phyloP scores from a whole-genome alignment of 2,329 filamentous ascomycete species.

The Paraphaeosphaeria minitans region DNA sequence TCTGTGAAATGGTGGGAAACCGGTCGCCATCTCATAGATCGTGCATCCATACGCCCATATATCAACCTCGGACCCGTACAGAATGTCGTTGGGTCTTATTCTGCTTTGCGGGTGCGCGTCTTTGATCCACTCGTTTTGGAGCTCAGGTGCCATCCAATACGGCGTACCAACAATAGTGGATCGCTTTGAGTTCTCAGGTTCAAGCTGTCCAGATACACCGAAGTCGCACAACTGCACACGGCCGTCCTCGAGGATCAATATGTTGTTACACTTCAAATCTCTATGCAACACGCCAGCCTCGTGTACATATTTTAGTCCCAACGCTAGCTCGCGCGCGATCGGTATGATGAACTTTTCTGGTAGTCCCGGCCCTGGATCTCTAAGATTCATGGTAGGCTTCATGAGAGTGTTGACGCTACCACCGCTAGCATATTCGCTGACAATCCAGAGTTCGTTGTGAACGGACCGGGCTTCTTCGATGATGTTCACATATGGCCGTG shows the following conservation, averaged over 20 bases:
- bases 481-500: slow-evolving; percentile 81
- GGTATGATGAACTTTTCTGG: slow-evolving; percentile 67
- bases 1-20: slow-evolving; percentile 70
- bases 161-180: slow-evolving; percentile 82
- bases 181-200: slow-evolving; percentile 75
- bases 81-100: slow-evolving; percentile 56
- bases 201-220: slow-evolving; percentile 78
- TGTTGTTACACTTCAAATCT: slow-evolving; percentile 73
- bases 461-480: slow-evolving; percentile 80
- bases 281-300: slow-evolving; percentile 69
- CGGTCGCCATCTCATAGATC: slow-evolving; percentile 80
- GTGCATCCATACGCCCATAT: slow-evolving; percentile 88
- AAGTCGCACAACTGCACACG: slow-evolving; percentile 84
- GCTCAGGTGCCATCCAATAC: slow-evolving; percentile 85
- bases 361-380: slow-evolving; percentile 45
- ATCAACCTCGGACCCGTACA: slow-evolving; percentile 62
- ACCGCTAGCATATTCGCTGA: slow-evolving; percentile 84
- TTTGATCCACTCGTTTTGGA: slow-evolving; percentile 58
- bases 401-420: slow-evolving; percentile 75
- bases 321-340: slow-evolving; percentile 66
- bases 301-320: slow-evolving; percentile 66
- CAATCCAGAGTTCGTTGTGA: slow-evolving; percentile 83
- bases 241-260: slow-evolving; percentile 77
- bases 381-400: slow-evolving; percentile 47
- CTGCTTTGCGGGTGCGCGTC: slow-evolving; percentile 62